A percentile compares a stretch with the other conserved stretches of the same genome.
phyloP scores from a whole-genome alignment of 2,329 filamentous ascomycete genomes.

The Endoconidiophora laricicola region DNA sequence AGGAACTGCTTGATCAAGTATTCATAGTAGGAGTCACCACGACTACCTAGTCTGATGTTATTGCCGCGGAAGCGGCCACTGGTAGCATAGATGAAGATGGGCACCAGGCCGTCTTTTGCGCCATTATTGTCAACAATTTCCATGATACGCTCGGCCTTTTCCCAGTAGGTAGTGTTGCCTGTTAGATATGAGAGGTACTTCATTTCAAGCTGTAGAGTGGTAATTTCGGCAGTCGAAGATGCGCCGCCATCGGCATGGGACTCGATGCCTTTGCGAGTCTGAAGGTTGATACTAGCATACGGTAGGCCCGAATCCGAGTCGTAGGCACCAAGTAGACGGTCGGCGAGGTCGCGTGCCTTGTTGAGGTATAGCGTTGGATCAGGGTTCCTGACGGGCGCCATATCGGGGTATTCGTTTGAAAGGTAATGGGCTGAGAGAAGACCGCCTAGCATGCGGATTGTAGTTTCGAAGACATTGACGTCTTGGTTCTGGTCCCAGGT shows the following conservation, averaged over 20 bases:
- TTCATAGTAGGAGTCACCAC: conserved; percentile 96
- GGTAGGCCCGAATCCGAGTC: conserved; percentile 76
- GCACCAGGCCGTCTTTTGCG: conserved; percentile 64
- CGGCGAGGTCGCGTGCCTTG: conserved; percentile 84
- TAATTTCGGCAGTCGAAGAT: conserved; percentile 85
- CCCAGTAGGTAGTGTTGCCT: conserved; percentile 84
- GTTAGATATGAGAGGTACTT: conserved; percentile 94
- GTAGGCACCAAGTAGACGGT: conserved; percentile 73
- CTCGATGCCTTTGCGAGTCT: conserved; percentile 54
- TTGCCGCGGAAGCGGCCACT: conserved; percentile 62
- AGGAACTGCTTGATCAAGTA: conserved; percentile 98
- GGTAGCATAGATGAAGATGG: conserved; percentile 75
- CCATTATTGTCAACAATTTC: conserved; percentile 73
- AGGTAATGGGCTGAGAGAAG: conserved; percentile 87
- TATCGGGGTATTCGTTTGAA: conserved; percentile 63
- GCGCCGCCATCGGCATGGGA: conserved; percentile 77
- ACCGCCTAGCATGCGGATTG: conserved; percentile 91
- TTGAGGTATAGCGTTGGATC: conserved; percentile 81
- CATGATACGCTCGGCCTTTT: conserved; percentile 81
- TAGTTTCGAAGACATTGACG: conserved; percentile 95
- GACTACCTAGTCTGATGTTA: conserved; percentile 82
- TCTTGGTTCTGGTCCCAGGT: conserved; percentile 86
- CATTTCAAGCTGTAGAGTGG: conserved; percentile 85
- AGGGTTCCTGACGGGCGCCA: conserved; percentile 58
- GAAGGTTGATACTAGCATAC: conserved; percentile 78